Percentiles rank a stretch among this genome's conserved stretches.
Conservation (phyloP, 768 basidiomycete species). For the Lentinus brumalis region DNA sequence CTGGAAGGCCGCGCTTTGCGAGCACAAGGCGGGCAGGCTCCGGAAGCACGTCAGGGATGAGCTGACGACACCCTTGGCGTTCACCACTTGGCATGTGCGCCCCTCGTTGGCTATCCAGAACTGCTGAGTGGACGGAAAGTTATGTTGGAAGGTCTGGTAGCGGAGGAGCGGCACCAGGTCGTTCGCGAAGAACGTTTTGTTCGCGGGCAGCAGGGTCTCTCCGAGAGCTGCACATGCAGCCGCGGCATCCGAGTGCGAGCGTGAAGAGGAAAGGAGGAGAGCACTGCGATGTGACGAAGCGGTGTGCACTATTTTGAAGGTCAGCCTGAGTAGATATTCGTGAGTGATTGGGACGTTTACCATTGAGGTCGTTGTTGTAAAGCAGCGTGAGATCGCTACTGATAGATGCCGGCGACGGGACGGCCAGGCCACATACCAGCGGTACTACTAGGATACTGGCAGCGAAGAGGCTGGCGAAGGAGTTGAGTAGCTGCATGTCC, state of each 20-base stretch:
- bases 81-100: constrained; percentile 22
- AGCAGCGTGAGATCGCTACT: constrained; percentile 24
- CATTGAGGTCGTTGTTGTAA: constrained; percentile 29
- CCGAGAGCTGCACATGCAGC: constrained; percentile 23
- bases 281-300: constrained; percentile 23
- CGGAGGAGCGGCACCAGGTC: constrained; percentile 25
- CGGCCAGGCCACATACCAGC: constrained; percentile 3
- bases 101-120: constrained; percentile 25
- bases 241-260: constrained; percentile 12
- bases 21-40: constrained; percentile 27
- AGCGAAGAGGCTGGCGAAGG: neutral
- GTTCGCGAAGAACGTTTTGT: constrained; percentile 22
- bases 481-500: constrained; percentile 1
- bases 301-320: constrained; percentile 14
- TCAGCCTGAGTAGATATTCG: neutral
- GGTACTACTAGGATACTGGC: neutral
- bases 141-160: constrained; percentile 25
- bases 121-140: constrained; percentile 16
- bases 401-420: constrained; percentile 15
- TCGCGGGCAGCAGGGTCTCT: constrained; percentile 26
- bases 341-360: constrained; percentile 5
- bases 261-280: constrained; percentile 20
- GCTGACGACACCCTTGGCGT: constrained; percentile 23
- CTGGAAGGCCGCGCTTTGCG: constrained; percentile 23
- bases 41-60: constrained; percentile 16